Evolutionary conservation across 768 basidiomycete genomes (phyloP).

Genomic region (Gymnopilus junonius): DNA sequence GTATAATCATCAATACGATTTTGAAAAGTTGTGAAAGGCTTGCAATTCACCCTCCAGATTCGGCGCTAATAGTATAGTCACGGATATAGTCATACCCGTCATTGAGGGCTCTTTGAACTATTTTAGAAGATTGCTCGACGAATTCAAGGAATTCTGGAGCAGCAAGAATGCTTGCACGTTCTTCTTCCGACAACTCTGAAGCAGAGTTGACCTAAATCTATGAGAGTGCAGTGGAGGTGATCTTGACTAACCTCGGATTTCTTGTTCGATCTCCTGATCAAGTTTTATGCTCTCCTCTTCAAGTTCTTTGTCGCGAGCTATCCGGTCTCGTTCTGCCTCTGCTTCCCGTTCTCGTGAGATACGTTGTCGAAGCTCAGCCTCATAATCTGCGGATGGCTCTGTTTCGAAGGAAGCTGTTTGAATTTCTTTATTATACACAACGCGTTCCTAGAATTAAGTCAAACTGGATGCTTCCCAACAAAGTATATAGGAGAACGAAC

Average conservation of each 20-base stretch:
- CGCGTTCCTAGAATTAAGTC: slow-evolving; percentile 59
- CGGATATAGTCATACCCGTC: slow-evolving; percentile 97
- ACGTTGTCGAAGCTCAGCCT: slow-evolving; percentile 78
- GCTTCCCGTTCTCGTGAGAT: slow-evolving; percentile 71
- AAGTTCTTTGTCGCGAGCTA: slow-evolving; percentile 73
- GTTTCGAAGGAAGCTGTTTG: slow-evolving; percentile 74
- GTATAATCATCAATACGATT: not conserved
- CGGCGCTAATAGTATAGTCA: slow-evolving; percentile 92
- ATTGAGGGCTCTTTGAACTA: slow-evolving; percentile 92
- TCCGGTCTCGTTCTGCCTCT: slow-evolving; percentile 55
- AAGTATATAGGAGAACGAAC: slow-evolving; percentile 40
- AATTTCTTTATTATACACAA: slow-evolving; percentile 84
- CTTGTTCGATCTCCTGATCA: slow-evolving; percentile 86
- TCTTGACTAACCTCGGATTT: slow-evolving; percentile 66
- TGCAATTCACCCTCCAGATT: slow-evolving; percentile 72
- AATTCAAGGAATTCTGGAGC: slow-evolving; percentile 94
- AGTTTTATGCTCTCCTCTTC: slow-evolving; percentile 85
- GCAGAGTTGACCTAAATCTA: not conserved
- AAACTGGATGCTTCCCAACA: not conserved
- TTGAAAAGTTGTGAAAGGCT: not conserved
- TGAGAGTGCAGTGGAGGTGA: not conserved
- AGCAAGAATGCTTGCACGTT: slow-evolving; percentile 78
- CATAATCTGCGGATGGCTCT: slow-evolving; percentile 52
- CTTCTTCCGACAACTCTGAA: slow-evolving; percentile 85
- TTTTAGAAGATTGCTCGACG: slow-evolving; percentile 93